A percentile compares a stretch with the other conserved stretches of the same genome.
phyloP scores from a whole-genome alignment of 1,139 yeast species.

The Nakaseomyces nivariensis region DNA sequence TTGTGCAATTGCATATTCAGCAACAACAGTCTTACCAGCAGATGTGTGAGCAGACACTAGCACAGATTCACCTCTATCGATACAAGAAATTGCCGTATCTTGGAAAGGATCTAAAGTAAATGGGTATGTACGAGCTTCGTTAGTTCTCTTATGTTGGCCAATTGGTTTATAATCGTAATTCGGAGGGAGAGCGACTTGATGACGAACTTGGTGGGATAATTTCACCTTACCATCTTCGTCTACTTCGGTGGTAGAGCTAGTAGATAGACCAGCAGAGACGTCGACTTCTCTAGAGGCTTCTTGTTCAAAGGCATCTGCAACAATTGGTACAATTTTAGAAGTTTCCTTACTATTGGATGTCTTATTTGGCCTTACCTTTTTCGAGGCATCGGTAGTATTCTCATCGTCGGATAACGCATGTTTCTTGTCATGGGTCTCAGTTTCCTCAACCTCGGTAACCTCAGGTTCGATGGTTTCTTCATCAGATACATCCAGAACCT shows the following conservation, averaged over 20 bases:
- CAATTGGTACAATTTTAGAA: constrained; percentile 48
- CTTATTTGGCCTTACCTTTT: constrained; percentile 22
- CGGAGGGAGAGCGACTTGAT: constrained; percentile 94
- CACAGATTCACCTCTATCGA: constrained; percentile 91
- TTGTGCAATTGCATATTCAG: constrained; percentile 97
- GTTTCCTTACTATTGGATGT: constrained; percentile 26
- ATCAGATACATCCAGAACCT: constrained; percentile 29
- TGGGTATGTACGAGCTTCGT: constrained; percentile 83
- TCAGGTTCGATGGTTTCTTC: constrained; percentile 9
- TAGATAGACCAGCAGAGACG: constrained; percentile 59
- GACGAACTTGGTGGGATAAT: constrained; percentile 87
- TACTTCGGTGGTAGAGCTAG: constrained; percentile 26
- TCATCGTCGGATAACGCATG: constrained; percentile 12
- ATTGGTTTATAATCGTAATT: constrained; percentile 81
- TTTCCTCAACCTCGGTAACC: constrained; percentile 5
- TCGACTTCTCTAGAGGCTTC: constrained; percentile 85
- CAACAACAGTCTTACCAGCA: constrained; percentile 98
- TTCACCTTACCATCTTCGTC: constrained; percentile 49
- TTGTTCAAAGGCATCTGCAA: constrained; percentile 81
- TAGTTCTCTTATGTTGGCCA: constrained; percentile 63
- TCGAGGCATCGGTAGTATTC: constrained; percentile 11
- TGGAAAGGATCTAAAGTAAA: constrained; percentile 92
- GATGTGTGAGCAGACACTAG: constrained; percentile 97
- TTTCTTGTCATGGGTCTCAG: constrained; percentile 7
- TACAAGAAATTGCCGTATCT: constrained; percentile 88